phyloP scores from a whole-genome alignment of 768 basidiomycete species.

The Lanmaoa pseudosensibilis region DNA sequence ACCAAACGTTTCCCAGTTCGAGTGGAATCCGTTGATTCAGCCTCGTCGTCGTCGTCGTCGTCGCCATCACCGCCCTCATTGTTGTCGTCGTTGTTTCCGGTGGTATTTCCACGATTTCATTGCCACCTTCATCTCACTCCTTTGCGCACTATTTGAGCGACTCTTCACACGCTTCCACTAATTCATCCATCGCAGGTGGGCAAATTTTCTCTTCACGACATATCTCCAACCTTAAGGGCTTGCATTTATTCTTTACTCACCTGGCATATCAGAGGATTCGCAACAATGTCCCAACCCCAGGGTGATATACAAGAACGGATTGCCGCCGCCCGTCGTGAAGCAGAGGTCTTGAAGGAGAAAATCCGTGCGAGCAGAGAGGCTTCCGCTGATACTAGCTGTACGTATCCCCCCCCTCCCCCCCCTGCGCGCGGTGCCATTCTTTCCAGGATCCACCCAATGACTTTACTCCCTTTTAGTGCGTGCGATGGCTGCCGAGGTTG shows the following conservation, averaged over 20 bases:
- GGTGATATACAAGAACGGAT: slow-evolving; percentile 90
- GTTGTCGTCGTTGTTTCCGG: slow-evolving; percentile 9
- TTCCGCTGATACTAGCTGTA: slow-evolving; percentile 96
- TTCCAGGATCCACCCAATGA: slow-evolving; percentile 13
- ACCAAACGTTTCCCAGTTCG: slow-evolving; percentile 19
- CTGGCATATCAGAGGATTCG: slow-evolving; percentile 5
- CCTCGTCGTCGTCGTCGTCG: slow-evolving; percentile 1
- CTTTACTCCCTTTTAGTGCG: slow-evolving; percentile 58
- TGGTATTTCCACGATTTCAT: slow-evolving; percentile 9
- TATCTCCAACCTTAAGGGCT: not conserved
- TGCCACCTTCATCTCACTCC: slow-evolving; percentile 12
- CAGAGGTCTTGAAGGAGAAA: slow-evolving; percentile 97
- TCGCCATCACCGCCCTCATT: slow-evolving; percentile 6
- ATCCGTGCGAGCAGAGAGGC: slow-evolving; percentile 95
- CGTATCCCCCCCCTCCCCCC: slow-evolving; percentile 44
- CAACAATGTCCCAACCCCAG: slow-evolving; percentile 72
- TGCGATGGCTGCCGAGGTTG: slow-evolving; percentile 97
- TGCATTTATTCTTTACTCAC: not conserved
- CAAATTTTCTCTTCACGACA: slow-evolving; percentile 26
- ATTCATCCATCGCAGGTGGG: slow-evolving; percentile 27
- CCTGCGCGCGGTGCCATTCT: not conserved
- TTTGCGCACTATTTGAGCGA: slow-evolving; percentile 16
- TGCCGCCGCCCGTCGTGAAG: slow-evolving; percentile 94
- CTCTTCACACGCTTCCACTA: slow-evolving; percentile 30
- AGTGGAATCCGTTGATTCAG: slow-evolving; percentile 14